Conservation (phyloP, 345 rosid genomes). For the Salix exigua region DNA sequence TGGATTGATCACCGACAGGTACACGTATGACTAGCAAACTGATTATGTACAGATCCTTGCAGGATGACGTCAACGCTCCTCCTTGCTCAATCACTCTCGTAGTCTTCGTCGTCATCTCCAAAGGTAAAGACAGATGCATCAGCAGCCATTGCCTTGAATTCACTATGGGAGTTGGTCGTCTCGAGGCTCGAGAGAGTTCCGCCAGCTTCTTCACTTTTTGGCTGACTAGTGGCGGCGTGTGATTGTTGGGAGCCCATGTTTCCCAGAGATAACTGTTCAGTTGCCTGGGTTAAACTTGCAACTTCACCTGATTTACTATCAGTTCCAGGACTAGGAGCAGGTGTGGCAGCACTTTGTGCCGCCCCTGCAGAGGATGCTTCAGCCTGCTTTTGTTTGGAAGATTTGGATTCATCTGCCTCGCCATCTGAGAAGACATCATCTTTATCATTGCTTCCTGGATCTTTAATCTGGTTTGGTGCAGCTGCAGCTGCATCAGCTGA, state of each 20-base stretch:
- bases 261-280: conserved; percentile 47
- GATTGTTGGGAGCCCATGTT: conserved; percentile 6
- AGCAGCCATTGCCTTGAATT: conserved; percentile 81
- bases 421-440: conserved; percentile 84
- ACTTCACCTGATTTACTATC: conserved; percentile 37
- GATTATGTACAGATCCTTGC: conserved; percentile 13
- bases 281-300: conserved; percentile 33
- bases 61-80: background rate
- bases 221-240: conserved; percentile 16
- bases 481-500: conserved; percentile 26
- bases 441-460: conserved; percentile 40
- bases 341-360: conserved; percentile 3
- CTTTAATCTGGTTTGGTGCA: conserved; percentile 39
- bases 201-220: conserved; percentile 10
- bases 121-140: conserved; percentile 84
- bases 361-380: conserved; percentile 30
- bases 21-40: conserved; percentile 3
- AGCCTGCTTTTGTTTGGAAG: conserved; percentile 32
- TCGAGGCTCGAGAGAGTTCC: conserved; percentile 24
- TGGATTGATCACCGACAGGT: background rate
- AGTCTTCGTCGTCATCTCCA: conserved; percentile 86
- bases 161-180: conserved; percentile 32
- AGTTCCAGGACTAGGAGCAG: conserved; percentile 12
- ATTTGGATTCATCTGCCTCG: conserved; percentile 57
- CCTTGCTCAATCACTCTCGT: conserved; percentile 52